phyloP scores from a whole-genome alignment of 139 green algal species.

The Auxenochlorella pyrenoidosa region DNA sequence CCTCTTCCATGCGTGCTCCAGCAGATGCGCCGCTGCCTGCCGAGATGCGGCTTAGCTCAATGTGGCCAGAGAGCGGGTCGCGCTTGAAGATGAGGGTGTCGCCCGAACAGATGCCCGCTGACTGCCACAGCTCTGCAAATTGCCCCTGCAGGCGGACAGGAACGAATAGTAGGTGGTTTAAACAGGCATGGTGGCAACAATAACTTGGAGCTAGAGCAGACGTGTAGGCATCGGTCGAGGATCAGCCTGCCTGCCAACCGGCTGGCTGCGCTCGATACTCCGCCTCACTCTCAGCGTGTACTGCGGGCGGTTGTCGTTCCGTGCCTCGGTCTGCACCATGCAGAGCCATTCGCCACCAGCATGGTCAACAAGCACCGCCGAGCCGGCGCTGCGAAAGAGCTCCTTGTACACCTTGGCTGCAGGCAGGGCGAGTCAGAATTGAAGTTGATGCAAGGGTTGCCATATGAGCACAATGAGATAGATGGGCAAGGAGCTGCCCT shows the following conservation, averaged over 20 bases:
- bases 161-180: neutral
- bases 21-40: neutral
- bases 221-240: neutral
- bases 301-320: conserved; percentile 50
- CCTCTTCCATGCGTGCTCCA: neutral
- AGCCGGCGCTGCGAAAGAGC: conserved; percentile 34
- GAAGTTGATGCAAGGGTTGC: neutral
- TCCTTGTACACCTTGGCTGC: conserved; percentile 54
- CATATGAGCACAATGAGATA: neutral
- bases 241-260: no score
- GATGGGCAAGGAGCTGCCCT: neutral
- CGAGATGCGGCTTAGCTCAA: neutral
- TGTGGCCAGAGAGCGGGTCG: conserved; percentile 12
- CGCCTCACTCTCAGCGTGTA: conserved; percentile 43
- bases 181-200: no score
- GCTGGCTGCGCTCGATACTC: no score
- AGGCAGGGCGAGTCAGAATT: no score
- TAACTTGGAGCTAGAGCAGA: neutral
- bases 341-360: conserved; percentile 22
- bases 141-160: conserved; percentile 6
- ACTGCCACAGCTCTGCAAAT: conserved; percentile 42
- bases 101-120: conserved; percentile 15
- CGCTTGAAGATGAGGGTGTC: conserved; percentile 44
- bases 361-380: conserved; percentile 32
- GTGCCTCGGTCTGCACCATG: conserved; percentile 37